These are phyloP conservation scores for Calonectria pauciramosa DNA, from an alignment of 2,329 filamentous ascomycete genomes.

Conservation along the genomic window DNA sequence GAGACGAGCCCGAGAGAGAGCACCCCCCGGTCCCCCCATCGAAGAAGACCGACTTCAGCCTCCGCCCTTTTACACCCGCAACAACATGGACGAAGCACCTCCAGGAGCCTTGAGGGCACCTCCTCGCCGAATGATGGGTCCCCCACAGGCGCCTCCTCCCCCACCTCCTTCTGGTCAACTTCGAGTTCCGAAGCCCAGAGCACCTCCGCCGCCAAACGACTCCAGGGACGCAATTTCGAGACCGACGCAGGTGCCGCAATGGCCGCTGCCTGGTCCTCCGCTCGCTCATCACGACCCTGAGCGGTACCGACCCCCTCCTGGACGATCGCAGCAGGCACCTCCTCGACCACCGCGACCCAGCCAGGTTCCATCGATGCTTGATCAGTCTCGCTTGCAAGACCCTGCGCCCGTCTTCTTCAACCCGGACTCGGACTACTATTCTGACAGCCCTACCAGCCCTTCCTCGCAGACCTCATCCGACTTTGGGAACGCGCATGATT, in stretches of 20 bases:
- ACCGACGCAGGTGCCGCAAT: conserved; percentile 67
- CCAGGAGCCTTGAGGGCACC: conserved; percentile 42
- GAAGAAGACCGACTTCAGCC: conserved; percentile 33
- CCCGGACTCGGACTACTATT: conserved; percentile 51
- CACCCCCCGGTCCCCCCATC: conserved; percentile 55
- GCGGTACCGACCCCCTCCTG: conserved; percentile 65
- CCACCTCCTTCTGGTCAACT: conserved; percentile 30
- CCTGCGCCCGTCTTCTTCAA: conserved; percentile 65
- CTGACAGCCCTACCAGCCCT: conserved; percentile 60
- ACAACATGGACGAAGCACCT: conserved; percentile 46
- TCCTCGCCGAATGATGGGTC: conserved; percentile 46
- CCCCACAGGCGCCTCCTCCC: conserved; percentile 13
- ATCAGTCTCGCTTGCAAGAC: conserved; percentile 68
- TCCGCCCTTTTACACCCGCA: conserved; percentile 35
- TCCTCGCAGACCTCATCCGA: conserved; percentile 66
- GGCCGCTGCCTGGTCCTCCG: conserved; percentile 63
- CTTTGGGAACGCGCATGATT: conserved; percentile 71
- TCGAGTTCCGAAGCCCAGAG: conserved; percentile 35
- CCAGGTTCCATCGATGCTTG: conserved; percentile 70
- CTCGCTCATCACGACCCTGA: conserved; percentile 51
- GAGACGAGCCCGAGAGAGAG: conserved; percentile 67
- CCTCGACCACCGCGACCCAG: conserved; percentile 73
- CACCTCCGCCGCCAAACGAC: conserved; percentile 32
- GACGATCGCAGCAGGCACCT: conserved; percentile 63
- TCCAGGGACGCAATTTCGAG: conserved; percentile 60